These are phyloP conservation scores for Leccinum rimulosum DNA, from an alignment of 768 basidiomycete genomes.

Conservation along the genomic window DNA sequence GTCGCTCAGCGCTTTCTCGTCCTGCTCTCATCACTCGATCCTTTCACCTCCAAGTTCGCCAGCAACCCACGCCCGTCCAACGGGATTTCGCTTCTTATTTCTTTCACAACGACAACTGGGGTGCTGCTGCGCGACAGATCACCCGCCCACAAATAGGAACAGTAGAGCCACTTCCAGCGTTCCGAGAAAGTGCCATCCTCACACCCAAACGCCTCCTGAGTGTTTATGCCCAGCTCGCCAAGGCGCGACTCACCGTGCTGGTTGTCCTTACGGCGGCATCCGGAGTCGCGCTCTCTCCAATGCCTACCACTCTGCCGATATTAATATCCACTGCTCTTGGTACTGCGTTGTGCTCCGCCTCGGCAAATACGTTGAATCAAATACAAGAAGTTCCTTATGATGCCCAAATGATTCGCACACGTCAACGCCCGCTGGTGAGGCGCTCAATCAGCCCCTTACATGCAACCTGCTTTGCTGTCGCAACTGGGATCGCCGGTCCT, in stretches of 20 bases:
- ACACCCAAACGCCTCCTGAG: constrained; percentile 53
- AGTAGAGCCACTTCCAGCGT: constrained; percentile 24
- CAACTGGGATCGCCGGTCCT: constrained; percentile 77
- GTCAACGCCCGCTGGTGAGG: constrained; percentile 82
- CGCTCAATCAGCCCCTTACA: constrained; percentile 83
- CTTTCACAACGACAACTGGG: constrained; percentile 61
- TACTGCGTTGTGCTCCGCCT: constrained; percentile 86
- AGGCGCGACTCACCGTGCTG: constrained; percentile 77
- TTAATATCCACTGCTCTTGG: constrained; percentile 86
- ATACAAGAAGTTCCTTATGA: constrained; percentile 94
- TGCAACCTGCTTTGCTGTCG: constrained; percentile 73
- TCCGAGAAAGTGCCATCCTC: constrained; percentile 40
- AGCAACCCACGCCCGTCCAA: constrained; percentile 18
- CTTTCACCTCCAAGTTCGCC: constrained; percentile 2
- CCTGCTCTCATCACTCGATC: constrained; percentile 9
- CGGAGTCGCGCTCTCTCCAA: constrained; percentile 88
- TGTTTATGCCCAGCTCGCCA: constrained; percentile 80
- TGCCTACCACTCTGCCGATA: constrained; percentile 79
- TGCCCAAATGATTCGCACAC: constrained; percentile 93
- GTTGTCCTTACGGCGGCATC: constrained; percentile 89
- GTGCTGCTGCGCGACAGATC: constrained; percentile 11
- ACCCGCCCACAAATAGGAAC: constrained; percentile 13
- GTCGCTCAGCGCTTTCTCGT: constrained; percentile 11
- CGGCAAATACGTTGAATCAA: constrained; percentile 94
- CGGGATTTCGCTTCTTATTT: constrained; percentile 53